Base-by-base conservation (phyloP, 371 early-diverging fungal genomes). In the Blakeslea trispora region DNA sequence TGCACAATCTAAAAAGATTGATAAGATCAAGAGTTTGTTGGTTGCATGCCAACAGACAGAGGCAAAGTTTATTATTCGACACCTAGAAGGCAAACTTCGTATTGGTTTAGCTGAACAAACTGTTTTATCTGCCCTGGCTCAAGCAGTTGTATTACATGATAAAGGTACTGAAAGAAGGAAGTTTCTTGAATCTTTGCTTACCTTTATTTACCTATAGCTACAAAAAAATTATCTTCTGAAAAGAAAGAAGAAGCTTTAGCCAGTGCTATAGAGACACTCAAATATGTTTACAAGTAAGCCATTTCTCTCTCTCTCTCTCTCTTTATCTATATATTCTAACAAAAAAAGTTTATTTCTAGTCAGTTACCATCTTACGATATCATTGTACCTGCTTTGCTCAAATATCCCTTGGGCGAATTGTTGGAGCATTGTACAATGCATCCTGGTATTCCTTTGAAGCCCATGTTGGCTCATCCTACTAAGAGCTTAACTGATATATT, bases 401-500 rank as follows among this genome's bases (percentile, higher is more conserved):
- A 91, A 45, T 60, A 89, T 48, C 95, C 91, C 0, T 74, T 91
- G 56, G 79, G 81, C 15, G 77, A 85, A 21, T 60, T 94, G 18
- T 62, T 72, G 15, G 75, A 86, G 2, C 68, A 77, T 19, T 97
- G 98, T 70, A 90, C 91, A 62, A 78, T 99, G 61, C 88, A 91
- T 17, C 96, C 98, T 60, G 95, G 94, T 77, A 93, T 99, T 45
- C 99, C 99, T 2, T 80, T 99, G 22, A 98, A 99, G 63, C 99
- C 99, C n/a, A 99, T 99, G 99, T 82, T 99, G 65, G 99, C 99
- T 0, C 97, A 98, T 74, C 99, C 99, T 4, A 96, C 97, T 39
- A 99, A 99, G 72, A 86, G 91, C 46, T 75, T 99, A 11, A 87
- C 91, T 0, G 97, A 96, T 49, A 96, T 98, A 5, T 71, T 99